Evolutionary conservation across 2,329 filamentous ascomycete species (phyloP), one percentile per base, ranked within the genome.

Genomic region (Aureobasidium leucospermi): DNA sequence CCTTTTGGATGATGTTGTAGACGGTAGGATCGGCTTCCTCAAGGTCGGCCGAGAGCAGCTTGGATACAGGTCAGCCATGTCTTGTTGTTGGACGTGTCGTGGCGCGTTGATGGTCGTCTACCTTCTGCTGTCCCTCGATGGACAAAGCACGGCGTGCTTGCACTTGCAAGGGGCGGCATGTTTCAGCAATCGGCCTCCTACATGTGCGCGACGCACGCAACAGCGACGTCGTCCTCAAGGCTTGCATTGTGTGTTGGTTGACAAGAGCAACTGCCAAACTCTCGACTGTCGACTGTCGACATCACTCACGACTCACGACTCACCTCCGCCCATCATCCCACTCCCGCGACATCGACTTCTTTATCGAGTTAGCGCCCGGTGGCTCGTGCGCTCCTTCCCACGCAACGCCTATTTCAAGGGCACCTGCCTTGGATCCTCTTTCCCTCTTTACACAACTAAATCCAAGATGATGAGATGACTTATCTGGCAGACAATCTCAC

Each of bases 1-100:
- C 91, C 82, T 91, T 93, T 74, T 96, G 88, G 67, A 97, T 85
- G 68, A 97, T 96, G 57, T 89, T 85, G 73, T 86, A 96, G 65
- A 97, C 87, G 52, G 85, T 80, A 46, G 93, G 90, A 73, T 97
- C 94, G 65, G 90, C 90, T 68, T 94, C 83, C 71, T 91, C 81
- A 56, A 99, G 82, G 70, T 88, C 81, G 60, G 88, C 82, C 48
- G 88, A 84, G 58, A 99, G 85, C 59, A 96, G 78, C 91, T 96
- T 65, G 53, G 16, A 31, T n/a, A 53, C 63, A 41, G 65, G 62
- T 63, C 55, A 49, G 29, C 6, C 34, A 46, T 48, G 28, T 23
- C 11, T 11, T 29, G n/a, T 6, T 15, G n/a, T 6, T 15, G 31
- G 11, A 19, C 41, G 42, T 16, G 34, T n/a, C 10, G 28, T 36